Conservation (phyloP, 169 alveolate species). For the Babesia microti region DNA sequence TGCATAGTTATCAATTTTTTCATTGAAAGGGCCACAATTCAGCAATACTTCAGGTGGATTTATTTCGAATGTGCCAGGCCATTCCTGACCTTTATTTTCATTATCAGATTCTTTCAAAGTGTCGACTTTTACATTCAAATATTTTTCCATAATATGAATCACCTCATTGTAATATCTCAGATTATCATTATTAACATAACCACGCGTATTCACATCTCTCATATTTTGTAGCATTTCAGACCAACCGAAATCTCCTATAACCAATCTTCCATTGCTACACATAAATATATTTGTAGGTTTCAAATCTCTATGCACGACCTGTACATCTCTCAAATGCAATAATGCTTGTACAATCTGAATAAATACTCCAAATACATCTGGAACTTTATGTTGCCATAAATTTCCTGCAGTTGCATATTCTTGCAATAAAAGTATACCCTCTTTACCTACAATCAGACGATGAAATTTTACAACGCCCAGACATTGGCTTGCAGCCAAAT, state of each 20-base stretch:
- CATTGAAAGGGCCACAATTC: conserved; percentile 66
- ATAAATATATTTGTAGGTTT: conserved; percentile 54
- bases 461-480: conserved; percentile 66
- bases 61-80: conserved; percentile 75
- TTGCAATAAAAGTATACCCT: conserved; percentile 62
- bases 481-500: conserved; percentile 62
- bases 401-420: conserved; percentile 70
- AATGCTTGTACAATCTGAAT: conserved; percentile 64
- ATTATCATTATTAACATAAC: too few species aligned
- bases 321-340: conserved; percentile 51
- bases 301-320: conserved; percentile 56
- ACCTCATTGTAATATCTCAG: too few species aligned
- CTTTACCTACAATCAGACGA: conserved; percentile 62
- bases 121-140: neutral
- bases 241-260: conserved; percentile 52
- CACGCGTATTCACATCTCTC: conserved; percentile 18
- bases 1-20: conserved; percentile 66
- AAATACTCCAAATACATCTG: conserved; percentile 62
- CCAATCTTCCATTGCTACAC: conserved; percentile 37
- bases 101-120: neutral
- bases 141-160: neutral
- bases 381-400: conserved; percentile 60
- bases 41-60: conserved; percentile 70
- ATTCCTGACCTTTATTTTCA: conserved; percentile 28
- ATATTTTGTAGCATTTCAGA: conserved; percentile 18